Evolutionary conservation across 176 grass and related monocot genomes (phyloP), one percentile per base, ranked within the genome.

Genomic region (Hsuehochloa calcarea): DNA sequence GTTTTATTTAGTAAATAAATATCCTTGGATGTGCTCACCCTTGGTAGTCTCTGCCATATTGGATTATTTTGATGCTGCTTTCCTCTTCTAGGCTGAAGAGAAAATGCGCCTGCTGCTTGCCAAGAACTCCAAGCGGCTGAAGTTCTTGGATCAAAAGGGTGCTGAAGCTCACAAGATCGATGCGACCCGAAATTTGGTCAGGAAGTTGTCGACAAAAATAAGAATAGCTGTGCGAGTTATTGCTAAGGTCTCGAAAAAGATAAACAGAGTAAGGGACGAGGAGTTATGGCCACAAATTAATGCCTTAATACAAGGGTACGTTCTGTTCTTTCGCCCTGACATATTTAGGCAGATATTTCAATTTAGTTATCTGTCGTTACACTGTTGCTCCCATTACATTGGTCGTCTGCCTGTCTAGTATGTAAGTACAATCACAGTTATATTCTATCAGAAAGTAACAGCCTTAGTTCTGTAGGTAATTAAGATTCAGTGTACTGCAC

Each of bases 251-350:
- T 99, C 97, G 0, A 88, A 79, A 58, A 94, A 91, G 90, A 96
- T 99, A 88, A 86, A 94, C 63, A 88, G 78, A 89, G 58, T 99
- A 64, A 86, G 97, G 47, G 92, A 96, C 37, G 97, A 99, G 54
- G 97, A 99, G 84, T 50, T 99, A 75, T 91, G 90, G 58, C 97
- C 93, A 27, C 90, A 90, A 81, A 80, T 99, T 54, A 88, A 72
- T 68, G 81, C 82, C 54, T 89, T 99, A 69, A 79, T 96, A 38
- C 88, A 90, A 77, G 92, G 93, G 97, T 99, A 99, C 26, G 89
- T 19, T 90, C 26, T 88, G 3, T 65, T 69, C 41, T 77, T 81
- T 40, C 2, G 0, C 20, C 1, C 51, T 47, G 14, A 75, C 11
- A 4, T 75, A 44, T 26, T 63, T 63, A 40, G 10, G 4, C 20